Percentiles rank a stretch among this genome's conserved stretches.
These are phyloP conservation scores for Trichoderma polysporum DNA, from an alignment of 2,329 filamentous ascomycete species.

Conservation along the genomic window DNA sequence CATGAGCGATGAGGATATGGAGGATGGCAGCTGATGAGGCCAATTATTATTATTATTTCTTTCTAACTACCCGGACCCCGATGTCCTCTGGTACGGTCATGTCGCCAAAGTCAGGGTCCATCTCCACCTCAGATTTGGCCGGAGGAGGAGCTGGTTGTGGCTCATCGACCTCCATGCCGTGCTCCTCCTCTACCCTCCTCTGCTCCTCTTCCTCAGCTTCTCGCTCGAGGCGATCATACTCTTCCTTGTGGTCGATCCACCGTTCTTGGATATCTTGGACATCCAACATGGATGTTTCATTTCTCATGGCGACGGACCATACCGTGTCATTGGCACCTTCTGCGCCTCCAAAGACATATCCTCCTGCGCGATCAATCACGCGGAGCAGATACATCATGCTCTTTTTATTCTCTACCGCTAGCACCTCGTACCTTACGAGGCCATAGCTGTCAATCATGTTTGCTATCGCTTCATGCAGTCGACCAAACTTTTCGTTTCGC, in stretches of 20 bases:
- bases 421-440: slow-evolving; percentile 85
- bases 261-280: slow-evolving; percentile 90
- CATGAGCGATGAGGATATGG: slow-evolving; percentile 43
- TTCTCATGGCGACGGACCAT: slow-evolving; percentile 95
- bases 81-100: slow-evolving; percentile 55
- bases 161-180: slow-evolving; percentile 39
- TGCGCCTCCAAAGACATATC: slow-evolving; percentile 87
- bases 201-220: slow-evolving; percentile 77
- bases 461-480: slow-evolving; percentile 82
- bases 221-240: slow-evolving; percentile 77
- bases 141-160: slow-evolving; percentile 26
- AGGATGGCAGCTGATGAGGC: slow-evolving; percentile 44
- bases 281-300: slow-evolving; percentile 71
- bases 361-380: slow-evolving; percentile 86
- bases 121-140: slow-evolving; percentile 26
- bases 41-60: slow-evolving; percentile 42
- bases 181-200: slow-evolving; percentile 48
- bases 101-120: slow-evolving; percentile 52
- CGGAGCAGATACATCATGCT: slow-evolving; percentile 92
- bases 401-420: slow-evolving; percentile 94
- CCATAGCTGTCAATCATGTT: slow-evolving; percentile 86
- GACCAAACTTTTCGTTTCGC: slow-evolving; percentile 73
- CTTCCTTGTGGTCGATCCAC: slow-evolving; percentile 89
- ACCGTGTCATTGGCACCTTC: slow-evolving; percentile 93
- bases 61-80: slow-evolving; percentile 72